Evolutionary conservation across 2,329 filamentous ascomycete genomes (phyloP), one percentile per base, ranked within the genome.

Genomic region (Colletotrichum musicola): DNA sequence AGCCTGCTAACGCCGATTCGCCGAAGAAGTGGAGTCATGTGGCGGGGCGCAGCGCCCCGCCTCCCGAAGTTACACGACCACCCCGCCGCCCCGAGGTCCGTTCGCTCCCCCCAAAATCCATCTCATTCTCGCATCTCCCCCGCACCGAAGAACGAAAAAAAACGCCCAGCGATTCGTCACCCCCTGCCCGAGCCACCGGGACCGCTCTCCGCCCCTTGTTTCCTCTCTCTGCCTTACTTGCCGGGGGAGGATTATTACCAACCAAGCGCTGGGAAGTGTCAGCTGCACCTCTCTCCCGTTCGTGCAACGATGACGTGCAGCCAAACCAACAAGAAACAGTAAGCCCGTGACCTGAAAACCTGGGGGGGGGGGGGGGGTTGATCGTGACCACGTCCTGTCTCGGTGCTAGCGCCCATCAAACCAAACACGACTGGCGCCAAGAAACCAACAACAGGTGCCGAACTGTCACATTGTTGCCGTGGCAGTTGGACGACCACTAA

Each of bases 31-130:
- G 46, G 53, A 16, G 49, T 64, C 65, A 55, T 30, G 14, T 55
- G 59, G 40, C 46, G 61, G 53, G 40, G 54, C 55, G 49, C 47
- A 44, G 65, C 22, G 65, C 65, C 64, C 65, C 49, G 65, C 61
- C 61, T 59, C 65, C 54, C 49, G 51, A 35, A 35, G 30, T 35
- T 35, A 35, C 30, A 35, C 51, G 60, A 38, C 40, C 59, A 35
- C 38, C 35, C 44, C 53, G 59, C 47, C 30, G 6, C 6, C 40
- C 20, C 18, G 46, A 47, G 40, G 18, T 20, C 14, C 25, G 14
- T 22, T 16, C 30, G 30, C 30, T 35, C 10, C 30, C 30, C 9
- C 10, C 10, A 35, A 35, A 9, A 7, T n/a, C 40, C 18, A 51
- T 54, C 20, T 54, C 38, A 38, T 40, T 54, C 20, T 54, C 38